Evolutionary conservation across 345 rosid genomes (phyloP), one percentile per base, ranked within the genome.

Genomic region (Combretum micranthum): DNA sequence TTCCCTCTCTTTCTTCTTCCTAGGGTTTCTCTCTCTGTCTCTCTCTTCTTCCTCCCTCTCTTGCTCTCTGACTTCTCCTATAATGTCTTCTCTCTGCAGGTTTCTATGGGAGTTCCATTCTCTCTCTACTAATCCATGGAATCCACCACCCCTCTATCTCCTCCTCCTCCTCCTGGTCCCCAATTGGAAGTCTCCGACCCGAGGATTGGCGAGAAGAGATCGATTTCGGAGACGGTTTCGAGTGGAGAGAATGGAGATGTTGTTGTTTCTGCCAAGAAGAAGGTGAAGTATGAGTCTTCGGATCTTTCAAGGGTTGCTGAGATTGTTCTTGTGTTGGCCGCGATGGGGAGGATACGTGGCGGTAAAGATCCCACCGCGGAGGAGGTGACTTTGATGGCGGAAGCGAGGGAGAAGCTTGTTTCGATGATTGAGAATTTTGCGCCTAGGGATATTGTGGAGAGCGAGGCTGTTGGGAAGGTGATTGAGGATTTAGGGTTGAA

Each of bases 401-500:
- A 88, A 70, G 98, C 98, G 20, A 83, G 85, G 75, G 83, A 75
- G 62, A 80, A 71, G 60, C 56, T 91, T 64, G 89, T 75, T 7
- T 77, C 50, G 20, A 70, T 80, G 62, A 87, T 92, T 20, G 76
- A 55, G 20, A 77, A 62, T 25, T 66, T 86, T 51, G 50, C 72
- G 9, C 98, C 98, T 6, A 80, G 62, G 61, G 98, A 91, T 67
- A 75, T 88, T 20, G 80, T 86, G 17, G 58, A 56, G 14, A 61
- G 71, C n/a, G 88, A 80, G 47, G 78, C 77, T n/a, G 64, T 86
- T 52, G 83, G 66, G 65, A 64, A 67, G 42, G 73, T 91, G 66
- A 76, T 85, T 74, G 92, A 91, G 63, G 96, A 91, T 77, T 66
- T 91, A 55, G 93, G 98, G 63, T 81, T 91, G 25, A 81, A 82